Conservation (phyloP, 2,329 filamentous ascomycete species). For the Clonostachys rosea region DNA sequence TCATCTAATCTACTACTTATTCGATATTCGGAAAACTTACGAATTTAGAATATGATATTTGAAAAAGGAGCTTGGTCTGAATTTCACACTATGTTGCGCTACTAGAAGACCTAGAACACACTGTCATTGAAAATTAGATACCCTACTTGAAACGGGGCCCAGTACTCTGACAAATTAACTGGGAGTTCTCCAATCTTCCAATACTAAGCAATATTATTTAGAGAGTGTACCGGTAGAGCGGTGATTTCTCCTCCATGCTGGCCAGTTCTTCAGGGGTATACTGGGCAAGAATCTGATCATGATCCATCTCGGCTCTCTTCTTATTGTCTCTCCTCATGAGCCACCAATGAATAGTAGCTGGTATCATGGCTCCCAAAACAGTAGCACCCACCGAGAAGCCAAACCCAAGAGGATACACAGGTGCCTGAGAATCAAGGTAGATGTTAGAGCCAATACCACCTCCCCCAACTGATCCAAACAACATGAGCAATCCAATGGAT, state of each 20-base stretch:
- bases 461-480: neutral
- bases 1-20: no score
- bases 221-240: slow-evolving; percentile 7
- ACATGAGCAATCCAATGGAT: neutral
- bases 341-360: slow-evolving; percentile 6
- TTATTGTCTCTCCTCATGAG: slow-evolving; percentile 4
- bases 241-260: slow-evolving; percentile 9
- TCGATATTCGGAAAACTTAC: no score
- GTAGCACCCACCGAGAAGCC: neutral
- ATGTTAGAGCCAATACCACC: slow-evolving; percentile 6
- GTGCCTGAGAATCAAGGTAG: slow-evolving; percentile 3
- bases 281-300: slow-evolving; percentile 1
- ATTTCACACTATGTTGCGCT: no score
- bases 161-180: no score
- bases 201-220: neutral
- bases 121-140: no score
- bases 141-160: no score
- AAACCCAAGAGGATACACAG: slow-evolving; percentile 4
- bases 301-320: slow-evolving; percentile 4
- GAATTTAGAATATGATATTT: no score
- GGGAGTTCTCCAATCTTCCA: no score
- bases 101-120: no score
- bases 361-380: slow-evolving; percentile 1
- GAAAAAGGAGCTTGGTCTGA: no score
- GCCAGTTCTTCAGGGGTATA: neutral